phyloP scores from a whole-genome alignment of 2,329 filamentous ascomycete species.

The Aspergillus tamarii region DNA sequence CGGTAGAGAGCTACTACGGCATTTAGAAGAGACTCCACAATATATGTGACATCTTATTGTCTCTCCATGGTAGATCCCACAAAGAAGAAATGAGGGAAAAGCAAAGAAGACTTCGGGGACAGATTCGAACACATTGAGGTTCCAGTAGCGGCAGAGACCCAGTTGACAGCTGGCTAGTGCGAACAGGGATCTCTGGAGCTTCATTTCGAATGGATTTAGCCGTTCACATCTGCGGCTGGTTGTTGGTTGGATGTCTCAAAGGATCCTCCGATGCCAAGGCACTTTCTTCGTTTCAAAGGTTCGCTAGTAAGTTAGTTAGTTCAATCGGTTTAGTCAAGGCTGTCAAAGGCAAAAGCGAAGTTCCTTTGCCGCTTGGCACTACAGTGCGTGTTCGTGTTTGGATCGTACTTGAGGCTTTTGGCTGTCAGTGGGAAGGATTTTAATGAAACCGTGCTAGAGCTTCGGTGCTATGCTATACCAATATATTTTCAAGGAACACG shows the following conservation, averaged over 20 bases:
- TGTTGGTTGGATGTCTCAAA: too few relatives aligned
- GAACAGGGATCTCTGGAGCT: neutral
- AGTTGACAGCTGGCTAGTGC: constrained; percentile 1
- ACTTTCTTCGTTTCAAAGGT: neutral
- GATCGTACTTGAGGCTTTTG: too few relatives aligned
- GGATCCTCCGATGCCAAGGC: neutral
- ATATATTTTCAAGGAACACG: too few relatives aligned
- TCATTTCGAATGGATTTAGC: too few relatives aligned
- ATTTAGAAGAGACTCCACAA: neutral
- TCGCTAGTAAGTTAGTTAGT: neutral
- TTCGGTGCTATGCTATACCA: too few relatives aligned
- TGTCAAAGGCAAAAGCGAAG: too few relatives aligned
- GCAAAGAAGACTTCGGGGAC: neutral
- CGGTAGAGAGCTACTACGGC: neutral
- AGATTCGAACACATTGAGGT: neutral
- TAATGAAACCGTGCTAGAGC: too few relatives aligned
- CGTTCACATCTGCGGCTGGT: too few relatives aligned
- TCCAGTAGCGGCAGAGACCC: neutral
- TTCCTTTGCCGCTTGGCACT: too few relatives aligned
- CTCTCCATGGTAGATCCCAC: neutral
- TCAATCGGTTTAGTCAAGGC: neutral
- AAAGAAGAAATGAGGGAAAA: neutral
- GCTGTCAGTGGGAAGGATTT: too few relatives aligned
- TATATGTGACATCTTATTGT: neutral
- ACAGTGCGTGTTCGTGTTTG: too few relatives aligned